Percentiles rank a stretch among this genome's conserved stretches.
Conservation (phyloP, 441 rosid species). For the Lepidium campestre region DNA sequence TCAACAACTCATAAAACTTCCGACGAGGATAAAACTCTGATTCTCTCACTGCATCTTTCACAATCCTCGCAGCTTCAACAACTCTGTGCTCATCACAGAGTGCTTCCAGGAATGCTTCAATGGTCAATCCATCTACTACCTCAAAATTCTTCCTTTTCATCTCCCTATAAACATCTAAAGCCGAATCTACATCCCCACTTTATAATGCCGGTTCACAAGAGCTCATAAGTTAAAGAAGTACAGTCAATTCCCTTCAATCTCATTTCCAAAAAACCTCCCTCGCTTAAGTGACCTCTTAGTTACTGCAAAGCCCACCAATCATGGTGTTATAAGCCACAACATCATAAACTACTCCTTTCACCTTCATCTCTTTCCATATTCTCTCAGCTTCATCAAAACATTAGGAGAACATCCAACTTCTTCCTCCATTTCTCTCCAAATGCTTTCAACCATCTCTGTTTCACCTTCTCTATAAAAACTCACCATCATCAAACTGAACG, state of each 20-base stretch:
- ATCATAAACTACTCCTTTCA: slow-evolving; percentile 37
- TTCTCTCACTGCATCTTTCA: slow-evolving; percentile 37
- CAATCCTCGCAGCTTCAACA: slow-evolving; percentile 42
- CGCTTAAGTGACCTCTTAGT: slow-evolving; percentile 45
- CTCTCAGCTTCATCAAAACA: slow-evolving; percentile 52
- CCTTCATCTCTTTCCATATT: slow-evolving; percentile 60
- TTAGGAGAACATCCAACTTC: slow-evolving; percentile 37
- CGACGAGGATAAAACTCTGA: slow-evolving; percentile 33
- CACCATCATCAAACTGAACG: slow-evolving; percentile 59
- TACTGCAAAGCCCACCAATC: slow-evolving; percentile 48
- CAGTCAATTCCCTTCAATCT: slow-evolving; percentile 37
- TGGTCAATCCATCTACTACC: slow-evolving; percentile 35
- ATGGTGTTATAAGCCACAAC: slow-evolving; percentile 42
- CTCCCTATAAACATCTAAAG: slow-evolving; percentile 49
- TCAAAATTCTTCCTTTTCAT: slow-evolving; percentile 45
- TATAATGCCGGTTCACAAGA: slow-evolving; percentile 57
- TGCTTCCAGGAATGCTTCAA: slow-evolving; percentile 41
- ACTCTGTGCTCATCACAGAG: slow-evolving; percentile 42
- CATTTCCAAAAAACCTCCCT: slow-evolving; percentile 54
- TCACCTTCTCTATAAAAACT: slow-evolving; percentile 55
- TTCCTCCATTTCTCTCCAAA: slow-evolving; percentile 59
- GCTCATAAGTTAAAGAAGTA: slow-evolving; percentile 43
- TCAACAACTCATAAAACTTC: slow-evolving; percentile 48
- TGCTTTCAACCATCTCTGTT: slow-evolving; percentile 46
- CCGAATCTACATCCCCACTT: slow-evolving; percentile 44